A percentile compares a stretch with the other conserved stretches of the same genome.
Conservation (phyloP, 169 alveolate species). For the Besnoitia besnoiti region DNA sequence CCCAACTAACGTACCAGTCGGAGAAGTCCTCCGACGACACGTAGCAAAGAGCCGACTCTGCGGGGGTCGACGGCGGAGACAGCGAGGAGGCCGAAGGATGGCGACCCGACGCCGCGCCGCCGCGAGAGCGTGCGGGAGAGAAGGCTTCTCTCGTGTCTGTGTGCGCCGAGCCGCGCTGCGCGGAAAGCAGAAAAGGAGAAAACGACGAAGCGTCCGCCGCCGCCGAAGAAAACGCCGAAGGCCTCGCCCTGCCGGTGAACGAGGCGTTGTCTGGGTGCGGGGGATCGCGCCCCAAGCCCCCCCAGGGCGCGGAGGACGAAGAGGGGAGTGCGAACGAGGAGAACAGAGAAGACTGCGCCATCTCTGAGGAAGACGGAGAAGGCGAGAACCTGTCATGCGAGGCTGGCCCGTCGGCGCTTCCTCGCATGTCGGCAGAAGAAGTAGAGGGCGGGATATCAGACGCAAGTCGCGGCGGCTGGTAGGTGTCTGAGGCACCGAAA, state of each 20-base stretch:
- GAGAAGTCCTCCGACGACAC: neutral
- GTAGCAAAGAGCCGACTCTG: neutral
- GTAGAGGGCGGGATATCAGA: neutral
- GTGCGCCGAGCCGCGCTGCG: slow-evolving; percentile 2
- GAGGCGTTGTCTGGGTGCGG: too few species aligned
- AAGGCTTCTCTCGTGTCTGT: too few species aligned
- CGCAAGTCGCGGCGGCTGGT: too few species aligned
- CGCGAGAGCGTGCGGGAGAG: neutral
- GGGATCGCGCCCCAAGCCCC: too few species aligned
- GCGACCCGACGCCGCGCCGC: neutral
- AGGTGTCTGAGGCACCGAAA: too few species aligned
- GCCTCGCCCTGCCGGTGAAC: too few species aligned
- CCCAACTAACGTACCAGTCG: slow-evolving; percentile 2
- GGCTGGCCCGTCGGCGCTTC: too few species aligned
- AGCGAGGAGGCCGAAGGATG: neutral
- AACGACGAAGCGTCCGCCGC: neutral
- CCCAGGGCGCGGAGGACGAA: neutral
- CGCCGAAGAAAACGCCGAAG: neutral
- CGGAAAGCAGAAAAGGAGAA: neutral
- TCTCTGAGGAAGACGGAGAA: neutral
- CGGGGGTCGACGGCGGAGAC: neutral
- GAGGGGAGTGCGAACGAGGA: neutral
- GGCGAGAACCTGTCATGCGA: too few species aligned
- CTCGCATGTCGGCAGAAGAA: too few species aligned
- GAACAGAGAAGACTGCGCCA: neutral